These are phyloP conservation scores for Dioszegia crocea DNA, from an alignment of 768 basidiomycete species.

Conservation along the genomic window DNA sequence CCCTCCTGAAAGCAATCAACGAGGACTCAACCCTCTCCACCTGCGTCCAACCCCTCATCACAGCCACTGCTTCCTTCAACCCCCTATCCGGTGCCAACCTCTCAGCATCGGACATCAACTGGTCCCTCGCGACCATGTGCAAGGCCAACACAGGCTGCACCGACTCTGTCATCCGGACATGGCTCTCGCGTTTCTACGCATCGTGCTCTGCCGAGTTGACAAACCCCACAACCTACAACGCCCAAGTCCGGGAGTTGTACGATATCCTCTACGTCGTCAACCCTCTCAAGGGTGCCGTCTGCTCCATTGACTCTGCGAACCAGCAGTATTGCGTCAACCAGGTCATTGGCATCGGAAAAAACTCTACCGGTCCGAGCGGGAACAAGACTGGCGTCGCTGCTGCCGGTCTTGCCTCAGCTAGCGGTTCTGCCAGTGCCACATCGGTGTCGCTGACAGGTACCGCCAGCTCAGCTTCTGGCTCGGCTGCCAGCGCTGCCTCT, in stretches of 20 bases:
- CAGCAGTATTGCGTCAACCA: slow-evolving; percentile 63
- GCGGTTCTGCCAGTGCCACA: not conserved
- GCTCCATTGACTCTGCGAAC: slow-evolving; percentile 67
- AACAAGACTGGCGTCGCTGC: not conserved
- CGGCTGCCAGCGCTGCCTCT: slow-evolving; percentile 14
- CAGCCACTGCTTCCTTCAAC: slow-evolving; percentile 59
- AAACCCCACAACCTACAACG: slow-evolving; percentile 41
- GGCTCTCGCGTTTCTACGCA: slow-evolving; percentile 66
- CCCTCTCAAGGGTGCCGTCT: slow-evolving; percentile 66
- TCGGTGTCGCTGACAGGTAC: slow-evolving; percentile 29
- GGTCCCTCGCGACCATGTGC: slow-evolving; percentile 58
- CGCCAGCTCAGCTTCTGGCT: not conserved
- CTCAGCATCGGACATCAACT: slow-evolving; percentile 49
- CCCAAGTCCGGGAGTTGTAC: slow-evolving; percentile 63
- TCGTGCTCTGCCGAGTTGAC: slow-evolving; percentile 71
- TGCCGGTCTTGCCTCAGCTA: not conserved
- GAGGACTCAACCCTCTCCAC: slow-evolving; percentile 55
- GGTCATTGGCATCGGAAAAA: slow-evolving; percentile 36
- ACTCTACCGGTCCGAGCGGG: slow-evolving; percentile 11
- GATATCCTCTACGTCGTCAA: slow-evolving; percentile 70
- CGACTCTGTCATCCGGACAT: slow-evolving; percentile 57
- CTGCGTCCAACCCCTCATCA: slow-evolving; percentile 52
- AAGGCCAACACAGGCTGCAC: slow-evolving; percentile 52
- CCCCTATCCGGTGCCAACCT: slow-evolving; percentile 50
- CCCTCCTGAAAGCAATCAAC: slow-evolving; percentile 66